Percentiles rank a stretch among this genome's conserved stretches.
Evolutionary conservation across 108 stramenopile genomes (phyloP).

Genomic region (Parmales sp.): DNA sequence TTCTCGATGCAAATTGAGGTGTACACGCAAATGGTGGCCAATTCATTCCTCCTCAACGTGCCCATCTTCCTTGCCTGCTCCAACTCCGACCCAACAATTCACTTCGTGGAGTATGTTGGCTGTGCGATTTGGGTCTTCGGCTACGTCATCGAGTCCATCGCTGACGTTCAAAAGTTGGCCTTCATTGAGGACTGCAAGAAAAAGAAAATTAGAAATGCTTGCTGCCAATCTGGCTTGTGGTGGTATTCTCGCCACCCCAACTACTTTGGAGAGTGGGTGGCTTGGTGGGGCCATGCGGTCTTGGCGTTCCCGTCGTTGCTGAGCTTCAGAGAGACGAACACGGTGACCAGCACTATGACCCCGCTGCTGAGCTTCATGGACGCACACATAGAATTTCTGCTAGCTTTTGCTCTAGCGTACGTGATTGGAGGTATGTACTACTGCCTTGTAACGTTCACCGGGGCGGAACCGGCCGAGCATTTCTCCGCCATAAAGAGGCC

Average conservation of each 20-base stretch:
- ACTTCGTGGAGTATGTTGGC: background rate
- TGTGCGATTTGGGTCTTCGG: background rate
- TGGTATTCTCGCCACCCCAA: background rate
- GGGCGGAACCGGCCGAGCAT: constrained; percentile 4
- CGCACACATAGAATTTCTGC: too few species aligned
- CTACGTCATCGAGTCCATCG: background rate
- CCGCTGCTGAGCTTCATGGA: background rate
- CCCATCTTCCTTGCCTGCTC: too few species aligned
- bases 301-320: background rate
- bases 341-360: background rate
- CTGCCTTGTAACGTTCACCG: background rate
- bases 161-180: constrained; percentile 1
- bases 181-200: background rate
- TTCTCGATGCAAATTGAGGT: too few species aligned
- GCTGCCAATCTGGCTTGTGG: background rate
- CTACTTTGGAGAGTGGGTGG: constrained; percentile 10
- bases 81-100: too few species aligned
- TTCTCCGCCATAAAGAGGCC: constrained; percentile 1
- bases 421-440: background rate
- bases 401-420: too few species aligned
- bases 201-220: background rate
- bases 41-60: too few species aligned
- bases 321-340: background rate
- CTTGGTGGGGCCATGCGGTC: background rate
- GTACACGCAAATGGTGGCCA: too few species aligned